A percentile compares a stretch with the other conserved stretches of the same genome.
These are phyloP conservation scores for Handroanthus guayacan DNA, from an alignment of 257 asterid species.

Conservation along the genomic window DNA sequence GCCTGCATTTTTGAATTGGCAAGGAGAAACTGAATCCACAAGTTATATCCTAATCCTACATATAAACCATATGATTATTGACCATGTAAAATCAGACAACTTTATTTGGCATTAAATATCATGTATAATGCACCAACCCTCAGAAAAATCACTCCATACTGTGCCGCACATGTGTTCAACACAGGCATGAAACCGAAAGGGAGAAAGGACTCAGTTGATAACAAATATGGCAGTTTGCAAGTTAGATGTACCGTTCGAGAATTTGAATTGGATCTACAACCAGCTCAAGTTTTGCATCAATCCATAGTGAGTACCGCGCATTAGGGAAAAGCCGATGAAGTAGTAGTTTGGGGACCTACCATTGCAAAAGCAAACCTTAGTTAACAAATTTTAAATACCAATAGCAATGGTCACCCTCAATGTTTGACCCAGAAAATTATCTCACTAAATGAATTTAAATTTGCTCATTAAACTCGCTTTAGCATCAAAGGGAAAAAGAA, in stretches of 20 bases:
- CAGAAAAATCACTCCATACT: not conserved
- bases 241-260: slow-evolving; percentile 74
- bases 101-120: no score
- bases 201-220: not conserved
- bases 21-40: no score
- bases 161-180: not conserved
- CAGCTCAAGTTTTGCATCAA: slow-evolving; percentile 94
- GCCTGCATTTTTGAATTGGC: no score
- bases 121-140: no score
- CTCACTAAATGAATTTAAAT: not conserved
- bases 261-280: slow-evolving; percentile 89
- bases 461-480: no score
- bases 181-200: not conserved
- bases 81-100: no score
- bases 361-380: slow-evolving; percentile 33
- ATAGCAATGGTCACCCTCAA: no score
- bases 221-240: not conserved
- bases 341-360: slow-evolving; percentile 89
- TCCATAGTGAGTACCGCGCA: slow-evolving; percentile 90
- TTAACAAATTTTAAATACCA: slow-evolving; percentile 18
- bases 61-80: no score
- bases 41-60: no score
- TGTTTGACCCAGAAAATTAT: not conserved
- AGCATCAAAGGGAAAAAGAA: not conserved
- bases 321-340: slow-evolving; percentile 89